A percentile compares a stretch with the other conserved stretches of the same genome.
These are phyloP conservation scores for Taiozyma onychis DNA, from an alignment of 1,139 yeast genomes.

Conservation along the genomic window DNA sequence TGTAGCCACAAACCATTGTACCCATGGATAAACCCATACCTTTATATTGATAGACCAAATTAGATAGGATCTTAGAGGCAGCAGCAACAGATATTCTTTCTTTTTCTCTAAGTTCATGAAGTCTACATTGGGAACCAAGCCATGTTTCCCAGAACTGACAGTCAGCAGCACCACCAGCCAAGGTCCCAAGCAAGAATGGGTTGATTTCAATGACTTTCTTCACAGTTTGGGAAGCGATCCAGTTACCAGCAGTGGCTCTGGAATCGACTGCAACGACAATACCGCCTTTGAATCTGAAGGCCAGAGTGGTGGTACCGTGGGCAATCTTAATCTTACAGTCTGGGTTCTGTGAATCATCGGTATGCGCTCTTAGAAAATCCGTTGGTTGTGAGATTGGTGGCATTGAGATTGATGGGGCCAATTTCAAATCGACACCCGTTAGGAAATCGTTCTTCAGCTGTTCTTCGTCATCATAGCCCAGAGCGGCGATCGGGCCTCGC, in stretches of 20 bases:
- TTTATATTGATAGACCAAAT: conserved; percentile 87
- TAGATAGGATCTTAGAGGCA: conserved; percentile 88
- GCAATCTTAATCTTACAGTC: conserved; percentile 95
- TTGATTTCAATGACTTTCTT: conserved; percentile 96
- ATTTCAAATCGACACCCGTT: conserved; percentile 24
- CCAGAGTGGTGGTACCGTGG: conserved; percentile 97
- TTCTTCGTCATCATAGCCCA: conserved; percentile 26
- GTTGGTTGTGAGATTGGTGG: conserved; percentile 91
- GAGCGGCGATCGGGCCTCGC: conserved; percentile 18
- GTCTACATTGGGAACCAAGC: conserved; percentile 94
- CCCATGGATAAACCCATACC: conserved; percentile 99
- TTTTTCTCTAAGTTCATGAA: conserved; percentile 91
- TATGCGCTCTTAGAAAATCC: conserved; percentile 95
- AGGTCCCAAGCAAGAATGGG: conserved; percentile 90
- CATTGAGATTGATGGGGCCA: conserved; percentile 61
- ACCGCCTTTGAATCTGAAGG: conserved; percentile 94
- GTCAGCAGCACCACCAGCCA: conserved; percentile 99
- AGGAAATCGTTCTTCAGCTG: conserved; percentile 32
- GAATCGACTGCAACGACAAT: conserved; percentile 96
- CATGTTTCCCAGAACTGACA: conserved; percentile 99
- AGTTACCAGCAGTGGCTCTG: conserved; percentile 96
- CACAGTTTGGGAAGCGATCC: conserved; percentile 98
- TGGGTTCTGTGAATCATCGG: conserved; percentile 88
- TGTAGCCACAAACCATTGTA: conserved; percentile 97
- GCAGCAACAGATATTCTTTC: conserved; percentile 96